Percentiles rank a stretch among this genome's conserved stretches.
Conservation (phyloP, 1,139 yeast species). For the Petasospora fabianii region DNA sequence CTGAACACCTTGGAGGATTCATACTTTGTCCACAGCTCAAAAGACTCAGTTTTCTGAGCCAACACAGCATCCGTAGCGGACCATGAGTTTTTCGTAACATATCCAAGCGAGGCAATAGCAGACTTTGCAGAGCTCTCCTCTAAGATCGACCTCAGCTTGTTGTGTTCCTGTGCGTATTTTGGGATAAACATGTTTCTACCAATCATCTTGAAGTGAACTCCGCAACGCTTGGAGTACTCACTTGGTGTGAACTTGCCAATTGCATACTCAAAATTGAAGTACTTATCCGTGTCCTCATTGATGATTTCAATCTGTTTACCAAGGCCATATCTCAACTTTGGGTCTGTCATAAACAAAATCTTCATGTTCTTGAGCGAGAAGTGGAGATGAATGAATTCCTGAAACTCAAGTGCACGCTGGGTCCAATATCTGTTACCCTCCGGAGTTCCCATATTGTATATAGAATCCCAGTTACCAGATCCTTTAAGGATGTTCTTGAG, state of each 20-base stretch:
- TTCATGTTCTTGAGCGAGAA: constrained; percentile 32
- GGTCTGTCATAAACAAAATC: constrained; percentile 32
- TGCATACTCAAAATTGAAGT: constrained; percentile 36
- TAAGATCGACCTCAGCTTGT: constrained; percentile 17
- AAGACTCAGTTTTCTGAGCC: constrained; percentile 25
- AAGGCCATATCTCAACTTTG: constrained; percentile 5
- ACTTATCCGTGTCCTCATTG: constrained; percentile 25
- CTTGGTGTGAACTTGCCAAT: constrained; percentile 22
- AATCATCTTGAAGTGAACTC: constrained; percentile 11
- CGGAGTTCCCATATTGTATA: constrained; percentile 24
- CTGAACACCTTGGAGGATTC: constrained; percentile 30
- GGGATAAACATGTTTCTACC: constrained; percentile 22
- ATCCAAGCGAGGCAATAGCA: constrained; percentile 30
- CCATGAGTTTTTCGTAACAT: constrained; percentile 28
- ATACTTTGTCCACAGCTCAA: constrained; percentile 51
- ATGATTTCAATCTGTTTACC: background rate
- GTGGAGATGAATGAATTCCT: constrained; percentile 28
- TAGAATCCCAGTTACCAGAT: constrained; percentile 31
- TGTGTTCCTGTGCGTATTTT: constrained; percentile 17
- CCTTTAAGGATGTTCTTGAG: constrained; percentile 41
- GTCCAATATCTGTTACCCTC: constrained; percentile 39
- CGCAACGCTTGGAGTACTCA: background rate
- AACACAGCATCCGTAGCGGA: constrained; percentile 30
- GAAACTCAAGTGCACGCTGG: constrained; percentile 34
- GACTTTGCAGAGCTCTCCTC: constrained; percentile 28